phyloP scores from a whole-genome alignment of 805 yeast species.

The Hanseniaspora thailandica region DNA sequence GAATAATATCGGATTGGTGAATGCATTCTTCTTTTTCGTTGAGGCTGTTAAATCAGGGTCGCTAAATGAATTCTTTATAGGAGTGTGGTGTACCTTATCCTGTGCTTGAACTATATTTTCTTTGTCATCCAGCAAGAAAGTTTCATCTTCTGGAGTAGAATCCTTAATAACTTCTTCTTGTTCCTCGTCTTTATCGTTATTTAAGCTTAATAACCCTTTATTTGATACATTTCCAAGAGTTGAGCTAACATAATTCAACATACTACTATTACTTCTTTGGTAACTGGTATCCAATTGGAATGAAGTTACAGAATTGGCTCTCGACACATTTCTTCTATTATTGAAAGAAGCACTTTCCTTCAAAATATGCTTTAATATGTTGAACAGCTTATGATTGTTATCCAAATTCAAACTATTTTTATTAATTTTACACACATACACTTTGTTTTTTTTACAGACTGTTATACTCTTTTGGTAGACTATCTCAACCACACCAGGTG shows the following conservation, averaged over 20 bases:
- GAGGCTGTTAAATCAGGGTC: background rate
- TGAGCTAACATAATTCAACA: background rate
- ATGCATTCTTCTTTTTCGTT: background rate
- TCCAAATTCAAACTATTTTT: background rate
- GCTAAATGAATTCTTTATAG: background rate
- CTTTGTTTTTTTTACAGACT: slow-evolving; percentile 1
- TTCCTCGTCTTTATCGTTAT: background rate
- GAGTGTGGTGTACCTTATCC: background rate
- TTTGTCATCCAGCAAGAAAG: background rate
- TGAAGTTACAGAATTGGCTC: slow-evolving; percentile 9
- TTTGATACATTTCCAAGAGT: background rate
- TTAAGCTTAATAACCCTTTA: background rate
- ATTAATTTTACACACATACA: slow-evolving; percentile 8
- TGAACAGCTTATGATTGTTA: slow-evolving; percentile 8
- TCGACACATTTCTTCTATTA: slow-evolving; percentile 16
- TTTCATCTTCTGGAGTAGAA: background rate
- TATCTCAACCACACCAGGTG: slow-evolving; percentile 51
- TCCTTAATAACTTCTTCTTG: background rate
- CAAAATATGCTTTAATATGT: slow-evolving; percentile 14
- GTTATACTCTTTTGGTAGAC: slow-evolving; percentile 39
- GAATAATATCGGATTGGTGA: slow-evolving; percentile 10
- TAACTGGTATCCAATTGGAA: slow-evolving; percentile 10
- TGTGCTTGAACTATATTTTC: background rate
- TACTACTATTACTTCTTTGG: background rate
- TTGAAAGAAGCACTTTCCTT: slow-evolving; percentile 21